phyloP scores from a whole-genome alignment of 1,284 basidiomycete genomes.

The Puccinia hordei region DNA sequence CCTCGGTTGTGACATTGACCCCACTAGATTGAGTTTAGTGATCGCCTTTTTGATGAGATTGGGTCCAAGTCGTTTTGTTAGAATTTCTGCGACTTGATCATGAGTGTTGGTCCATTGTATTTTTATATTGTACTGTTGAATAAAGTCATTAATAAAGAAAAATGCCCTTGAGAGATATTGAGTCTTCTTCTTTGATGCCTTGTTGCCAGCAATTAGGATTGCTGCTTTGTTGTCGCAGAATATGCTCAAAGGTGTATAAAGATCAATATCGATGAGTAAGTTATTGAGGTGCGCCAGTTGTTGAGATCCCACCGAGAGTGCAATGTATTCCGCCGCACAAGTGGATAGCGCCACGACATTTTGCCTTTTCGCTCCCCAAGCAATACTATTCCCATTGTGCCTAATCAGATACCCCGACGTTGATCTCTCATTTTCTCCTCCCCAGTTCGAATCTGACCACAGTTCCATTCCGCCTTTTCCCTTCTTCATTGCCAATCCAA shows the following conservation, averaged over 20 bases:
- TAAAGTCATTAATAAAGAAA: constrained; percentile 20
- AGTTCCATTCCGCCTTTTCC: background rate
- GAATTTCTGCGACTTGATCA: background rate
- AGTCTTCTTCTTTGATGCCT: constrained; percentile 16
- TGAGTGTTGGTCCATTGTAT: background rate
- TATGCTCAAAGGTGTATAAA: background rate
- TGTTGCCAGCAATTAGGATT: background rate
- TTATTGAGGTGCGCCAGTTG: background rate
- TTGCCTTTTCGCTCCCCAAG: constrained; percentile 22
- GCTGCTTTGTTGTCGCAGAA: constrained; percentile 21
- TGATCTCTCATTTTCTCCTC: constrained; percentile 15
- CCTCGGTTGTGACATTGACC: too few species aligned
- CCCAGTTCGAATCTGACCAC: constrained; percentile 31
- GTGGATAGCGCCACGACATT: constrained; percentile 2
- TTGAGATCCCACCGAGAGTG: background rate
- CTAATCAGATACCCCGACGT: constrained; percentile 4
- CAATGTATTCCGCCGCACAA: constrained; percentile 14
- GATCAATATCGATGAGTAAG: background rate
- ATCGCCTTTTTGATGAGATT: background rate
- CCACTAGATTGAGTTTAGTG: background rate
- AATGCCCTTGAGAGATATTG: background rate
- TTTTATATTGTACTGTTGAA: background rate
- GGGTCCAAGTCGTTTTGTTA: constrained; percentile 1
- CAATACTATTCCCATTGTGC: background rate
- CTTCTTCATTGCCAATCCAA: background rate